Evolutionary conservation across 2,329 filamentous ascomycete genomes (phyloP).

Genomic region (Sporothrix inflata): DNA sequence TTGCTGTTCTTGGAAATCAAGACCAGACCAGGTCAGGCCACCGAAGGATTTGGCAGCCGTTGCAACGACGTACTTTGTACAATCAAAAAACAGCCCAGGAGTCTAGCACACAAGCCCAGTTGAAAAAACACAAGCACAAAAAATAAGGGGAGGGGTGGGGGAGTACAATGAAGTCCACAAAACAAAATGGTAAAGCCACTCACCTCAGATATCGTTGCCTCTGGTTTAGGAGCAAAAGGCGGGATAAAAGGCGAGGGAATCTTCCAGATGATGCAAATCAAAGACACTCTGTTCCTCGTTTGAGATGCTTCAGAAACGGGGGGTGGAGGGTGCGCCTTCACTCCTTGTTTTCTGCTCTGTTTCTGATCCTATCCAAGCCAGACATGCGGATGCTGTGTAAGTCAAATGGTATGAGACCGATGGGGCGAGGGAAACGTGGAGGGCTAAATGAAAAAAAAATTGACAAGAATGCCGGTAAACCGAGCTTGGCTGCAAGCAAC

Average conservation of each 20-base stretch:
- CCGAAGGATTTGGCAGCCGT: conserved; percentile 16
- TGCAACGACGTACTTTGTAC: background rate
- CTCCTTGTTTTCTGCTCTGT: background rate
- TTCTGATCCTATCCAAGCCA: background rate
- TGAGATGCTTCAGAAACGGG: background rate
- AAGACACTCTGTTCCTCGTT: background rate
- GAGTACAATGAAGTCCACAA: background rate
- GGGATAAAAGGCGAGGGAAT: conserved; percentile 4
- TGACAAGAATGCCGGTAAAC: background rate
- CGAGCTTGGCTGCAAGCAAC: background rate
- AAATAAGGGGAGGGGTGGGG: background rate
- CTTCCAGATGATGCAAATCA: conserved; percentile 11
- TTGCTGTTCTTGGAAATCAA: background rate
- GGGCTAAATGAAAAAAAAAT: background rate
- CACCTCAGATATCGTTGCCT: too few relatives aligned
- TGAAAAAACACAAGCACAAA: background rate
- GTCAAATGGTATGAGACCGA: background rate
- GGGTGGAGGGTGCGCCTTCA: background rate
- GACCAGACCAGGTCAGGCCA: conserved; percentile 8
- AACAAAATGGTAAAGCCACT: background rate
- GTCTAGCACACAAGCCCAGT: background rate
- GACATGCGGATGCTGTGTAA: background rate
- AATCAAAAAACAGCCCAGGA: background rate
- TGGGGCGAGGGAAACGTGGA: background rate
- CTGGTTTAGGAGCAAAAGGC: background rate